Conservation (phyloP, 2,329 filamentous ascomycete genomes). For the Pyricularia pennisetigena region DNA sequence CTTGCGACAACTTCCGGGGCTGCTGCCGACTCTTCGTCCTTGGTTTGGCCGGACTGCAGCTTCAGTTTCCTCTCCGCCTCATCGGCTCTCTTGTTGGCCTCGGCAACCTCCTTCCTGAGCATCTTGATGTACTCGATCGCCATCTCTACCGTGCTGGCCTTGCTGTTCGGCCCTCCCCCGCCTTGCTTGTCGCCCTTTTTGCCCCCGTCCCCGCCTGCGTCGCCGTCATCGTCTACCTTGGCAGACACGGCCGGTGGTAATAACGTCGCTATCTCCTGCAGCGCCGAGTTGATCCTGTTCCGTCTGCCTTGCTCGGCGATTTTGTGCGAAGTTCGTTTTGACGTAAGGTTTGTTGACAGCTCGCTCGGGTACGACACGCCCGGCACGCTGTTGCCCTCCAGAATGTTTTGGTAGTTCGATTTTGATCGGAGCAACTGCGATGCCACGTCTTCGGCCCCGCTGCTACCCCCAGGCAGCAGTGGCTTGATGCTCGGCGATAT, state of each 20-base stretch:
- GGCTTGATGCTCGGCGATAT: slow-evolving; percentile 96
- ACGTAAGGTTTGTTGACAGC: slow-evolving; percentile 86
- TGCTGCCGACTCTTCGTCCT: not conserved
- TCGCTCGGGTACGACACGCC: slow-evolving; percentile 86
- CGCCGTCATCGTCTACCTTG: slow-evolving; percentile 28
- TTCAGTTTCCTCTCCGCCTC: slow-evolving; percentile 53
- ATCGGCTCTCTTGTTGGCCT: slow-evolving; percentile 52
- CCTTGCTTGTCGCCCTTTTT: slow-evolving; percentile 30
- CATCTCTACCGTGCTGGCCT: slow-evolving; percentile 94
- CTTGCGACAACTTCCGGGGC: not conserved
- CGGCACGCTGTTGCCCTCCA: slow-evolving; percentile 85
- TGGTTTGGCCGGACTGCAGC: slow-evolving; percentile 4
- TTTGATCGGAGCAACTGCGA: slow-evolving; percentile 81
- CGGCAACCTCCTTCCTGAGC: slow-evolving; percentile 62
- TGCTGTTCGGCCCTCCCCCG: slow-evolving; percentile 62
- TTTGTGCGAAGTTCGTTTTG: slow-evolving; percentile 95
- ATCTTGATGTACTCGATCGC: slow-evolving; percentile 92
- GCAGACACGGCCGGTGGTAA: slow-evolving; percentile 43
- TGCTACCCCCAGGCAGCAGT: slow-evolving; percentile 54
- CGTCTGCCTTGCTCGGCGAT: slow-evolving; percentile 92
- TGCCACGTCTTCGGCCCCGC: slow-evolving; percentile 44
- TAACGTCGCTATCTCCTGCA: slow-evolving; percentile 82
- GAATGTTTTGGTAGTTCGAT: slow-evolving; percentile 95
- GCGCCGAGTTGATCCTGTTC: slow-evolving; percentile 88
- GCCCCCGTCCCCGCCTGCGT: slow-evolving; percentile 28